Conservation (phyloP, 192 early-diverging fungal genomes). For the Backusella circina region DNA sequence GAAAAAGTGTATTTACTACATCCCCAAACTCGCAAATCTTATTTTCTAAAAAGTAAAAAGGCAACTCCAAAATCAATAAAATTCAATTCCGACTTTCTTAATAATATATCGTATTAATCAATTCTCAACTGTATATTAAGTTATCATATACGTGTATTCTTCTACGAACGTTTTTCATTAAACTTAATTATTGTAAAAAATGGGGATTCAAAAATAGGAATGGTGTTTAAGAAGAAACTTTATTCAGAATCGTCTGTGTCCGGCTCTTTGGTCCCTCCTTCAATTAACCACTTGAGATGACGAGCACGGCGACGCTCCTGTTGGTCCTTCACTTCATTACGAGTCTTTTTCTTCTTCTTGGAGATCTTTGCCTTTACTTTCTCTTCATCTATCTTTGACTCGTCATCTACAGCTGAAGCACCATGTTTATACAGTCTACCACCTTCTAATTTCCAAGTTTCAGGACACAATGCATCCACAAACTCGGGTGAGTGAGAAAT, state of each 20-base stretch:
- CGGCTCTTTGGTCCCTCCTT: conserved; percentile 22
- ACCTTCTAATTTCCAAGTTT: conserved; percentile 63
- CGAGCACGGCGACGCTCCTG: conserved; percentile 43
- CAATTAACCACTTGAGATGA: conserved; percentile 48
- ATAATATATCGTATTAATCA: no score
- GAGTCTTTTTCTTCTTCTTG: conserved; percentile 55
- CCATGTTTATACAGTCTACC: conserved; percentile 48
- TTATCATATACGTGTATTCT: no score
- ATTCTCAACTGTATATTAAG: no score
- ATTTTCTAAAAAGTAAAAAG: no score
- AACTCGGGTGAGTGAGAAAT: conserved; percentile 82
- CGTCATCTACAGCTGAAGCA: conserved; percentile 40
- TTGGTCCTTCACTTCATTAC: conserved; percentile 47
- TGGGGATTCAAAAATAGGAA: no score
- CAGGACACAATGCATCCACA: conserved; percentile 62
- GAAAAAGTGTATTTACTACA: no score
- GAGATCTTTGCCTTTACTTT: conserved; percentile 44
- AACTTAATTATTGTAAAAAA: no score
- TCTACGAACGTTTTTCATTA: no score
- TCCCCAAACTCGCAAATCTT: no score
- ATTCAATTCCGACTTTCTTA: no score
- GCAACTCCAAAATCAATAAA: no score
- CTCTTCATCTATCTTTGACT: conserved; percentile 40
- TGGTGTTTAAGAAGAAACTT: no score
- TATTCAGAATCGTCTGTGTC: conserved; percentile 33